These are phyloP conservation scores for Metschnikowia vanudenii DNA, from an alignment of 805 yeast genomes.

Conservation along the genomic window DNA sequence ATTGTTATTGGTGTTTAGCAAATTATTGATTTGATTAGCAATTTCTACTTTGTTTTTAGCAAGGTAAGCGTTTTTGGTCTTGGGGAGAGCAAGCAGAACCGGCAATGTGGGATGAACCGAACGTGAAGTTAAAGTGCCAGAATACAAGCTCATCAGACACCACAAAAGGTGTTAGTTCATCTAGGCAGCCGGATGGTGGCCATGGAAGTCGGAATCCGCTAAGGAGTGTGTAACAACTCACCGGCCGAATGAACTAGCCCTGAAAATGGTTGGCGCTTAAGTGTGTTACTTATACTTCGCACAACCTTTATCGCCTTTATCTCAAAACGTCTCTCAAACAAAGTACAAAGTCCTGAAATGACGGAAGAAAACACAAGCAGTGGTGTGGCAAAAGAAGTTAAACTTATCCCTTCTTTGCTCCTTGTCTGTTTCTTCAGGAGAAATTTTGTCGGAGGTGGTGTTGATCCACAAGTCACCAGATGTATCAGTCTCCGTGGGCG, in stretches of 20 bases:
- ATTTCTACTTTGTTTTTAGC: too few species aligned
- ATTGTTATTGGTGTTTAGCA: too few species aligned
- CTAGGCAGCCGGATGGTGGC: slow-evolving; percentile 52
- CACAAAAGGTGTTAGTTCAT: too few species aligned
- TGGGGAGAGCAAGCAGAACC: background rate
- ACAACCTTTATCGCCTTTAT: slow-evolving; percentile 68
- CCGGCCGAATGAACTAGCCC: slow-evolving; percentile 51
- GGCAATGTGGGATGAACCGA: too few species aligned
- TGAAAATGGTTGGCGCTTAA: slow-evolving; percentile 38
- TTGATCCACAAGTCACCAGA: slow-evolving; percentile 45
- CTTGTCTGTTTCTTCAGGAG: slow-evolving; percentile 25
- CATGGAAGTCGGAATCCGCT: slow-evolving; percentile 53
- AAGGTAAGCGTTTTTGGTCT: too few species aligned
- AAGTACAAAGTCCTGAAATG: slow-evolving; percentile 78
- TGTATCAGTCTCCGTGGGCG: slow-evolving; percentile 31
- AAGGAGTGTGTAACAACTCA: slow-evolving; percentile 53
- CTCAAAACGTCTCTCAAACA: slow-evolving; percentile 73
- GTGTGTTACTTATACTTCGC: slow-evolving; percentile 42
- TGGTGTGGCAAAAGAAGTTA: slow-evolving; percentile 85
- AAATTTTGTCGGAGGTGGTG: slow-evolving; percentile 30
- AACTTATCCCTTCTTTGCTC: slow-evolving; percentile 50
- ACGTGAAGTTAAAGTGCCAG: too few species aligned
- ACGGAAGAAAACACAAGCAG: slow-evolving; percentile 86
- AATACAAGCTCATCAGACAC: too few species aligned
- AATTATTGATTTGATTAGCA: too few species aligned